phyloP scores from a whole-genome alignment of 164 flowering plant species.

The Vitis labrusca region DNA sequence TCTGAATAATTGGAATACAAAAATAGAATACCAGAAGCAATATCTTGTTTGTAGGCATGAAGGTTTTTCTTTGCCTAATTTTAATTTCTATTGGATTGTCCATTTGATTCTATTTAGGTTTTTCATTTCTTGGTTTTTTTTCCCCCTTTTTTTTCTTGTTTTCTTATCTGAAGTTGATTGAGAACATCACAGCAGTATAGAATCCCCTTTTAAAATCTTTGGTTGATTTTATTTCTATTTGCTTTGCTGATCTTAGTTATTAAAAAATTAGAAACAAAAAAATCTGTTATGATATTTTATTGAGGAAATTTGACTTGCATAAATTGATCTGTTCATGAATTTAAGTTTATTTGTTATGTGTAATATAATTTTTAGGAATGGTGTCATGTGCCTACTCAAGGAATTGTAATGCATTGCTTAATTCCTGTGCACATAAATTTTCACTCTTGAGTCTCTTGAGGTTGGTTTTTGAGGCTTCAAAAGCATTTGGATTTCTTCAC shows the following conservation, averaged over 20 bases:
- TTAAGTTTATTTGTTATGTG: no score
- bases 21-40: no score
- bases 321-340: no score
- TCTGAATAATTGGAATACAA: no score
- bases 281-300: no score
- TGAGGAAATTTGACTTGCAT: no score
- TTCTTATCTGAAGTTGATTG: background rate
- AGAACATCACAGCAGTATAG: background rate
- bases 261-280: background rate
- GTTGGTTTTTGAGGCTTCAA: background rate
- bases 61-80: background rate
- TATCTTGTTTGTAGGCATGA: background rate
- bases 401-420: background rate
- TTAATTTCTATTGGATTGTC: background rate
- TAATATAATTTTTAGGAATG: no score
- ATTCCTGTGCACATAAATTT: background rate
- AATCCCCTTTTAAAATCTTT: background rate
- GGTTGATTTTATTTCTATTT: background rate
- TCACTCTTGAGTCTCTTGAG: background rate
- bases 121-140: no score
- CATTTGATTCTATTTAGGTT: background rate
- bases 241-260: background rate
- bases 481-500: background rate
- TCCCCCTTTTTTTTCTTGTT: no score
- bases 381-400: no score